phyloP scores from a whole-genome alignment of 495 filamentous ascomycete species.

The Penicillium canariense region DNA sequence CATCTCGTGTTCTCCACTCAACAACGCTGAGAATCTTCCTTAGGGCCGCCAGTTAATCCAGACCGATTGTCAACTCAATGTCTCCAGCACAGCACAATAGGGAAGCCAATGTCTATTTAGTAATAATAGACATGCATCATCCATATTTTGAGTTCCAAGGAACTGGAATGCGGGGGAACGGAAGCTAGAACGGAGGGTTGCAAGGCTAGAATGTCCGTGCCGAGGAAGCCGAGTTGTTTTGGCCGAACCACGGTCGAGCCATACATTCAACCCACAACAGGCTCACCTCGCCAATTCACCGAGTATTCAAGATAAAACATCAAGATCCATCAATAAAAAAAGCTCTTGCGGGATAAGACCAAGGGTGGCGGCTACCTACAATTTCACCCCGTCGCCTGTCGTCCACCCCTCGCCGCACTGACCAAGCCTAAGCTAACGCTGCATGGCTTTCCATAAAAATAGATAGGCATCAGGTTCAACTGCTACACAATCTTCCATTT shows the following conservation, averaged over 20 bases:
- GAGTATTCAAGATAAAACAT: not conserved
- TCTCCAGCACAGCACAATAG: not conserved
- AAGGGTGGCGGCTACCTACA: conserved; percentile 48
- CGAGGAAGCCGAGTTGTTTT: conserved; percentile 6
- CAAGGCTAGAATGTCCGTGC: not conserved
- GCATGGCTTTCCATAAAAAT: conserved; percentile 58
- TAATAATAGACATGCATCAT: not conserved
- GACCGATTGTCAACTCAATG: not conserved
- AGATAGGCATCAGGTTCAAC: conserved; percentile 61
- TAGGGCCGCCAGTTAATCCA: not conserved
- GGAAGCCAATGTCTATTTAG: not conserved
- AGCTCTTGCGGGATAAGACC: conserved; percentile 26
- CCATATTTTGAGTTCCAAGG: not conserved
- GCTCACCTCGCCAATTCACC: not conserved
- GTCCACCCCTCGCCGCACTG: not conserved
- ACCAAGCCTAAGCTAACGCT: not conserved
- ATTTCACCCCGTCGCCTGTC: conserved; percentile 49
- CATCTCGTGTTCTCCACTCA: not conserved
- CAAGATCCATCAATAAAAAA: not conserved
- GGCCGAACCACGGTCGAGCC: conserved; percentile 9
- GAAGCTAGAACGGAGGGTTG: not conserved
- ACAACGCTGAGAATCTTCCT: not conserved
- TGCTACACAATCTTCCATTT: conserved; percentile 55
- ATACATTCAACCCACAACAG: not conserved
- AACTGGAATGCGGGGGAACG: conserved; percentile 1